Percentiles rank a stretch among this genome's conserved stretches.
These are phyloP conservation scores for Schizosaccharomyces osmophilus DNA, from an alignment of 805 yeast species.

Conservation along the genomic window DNA sequence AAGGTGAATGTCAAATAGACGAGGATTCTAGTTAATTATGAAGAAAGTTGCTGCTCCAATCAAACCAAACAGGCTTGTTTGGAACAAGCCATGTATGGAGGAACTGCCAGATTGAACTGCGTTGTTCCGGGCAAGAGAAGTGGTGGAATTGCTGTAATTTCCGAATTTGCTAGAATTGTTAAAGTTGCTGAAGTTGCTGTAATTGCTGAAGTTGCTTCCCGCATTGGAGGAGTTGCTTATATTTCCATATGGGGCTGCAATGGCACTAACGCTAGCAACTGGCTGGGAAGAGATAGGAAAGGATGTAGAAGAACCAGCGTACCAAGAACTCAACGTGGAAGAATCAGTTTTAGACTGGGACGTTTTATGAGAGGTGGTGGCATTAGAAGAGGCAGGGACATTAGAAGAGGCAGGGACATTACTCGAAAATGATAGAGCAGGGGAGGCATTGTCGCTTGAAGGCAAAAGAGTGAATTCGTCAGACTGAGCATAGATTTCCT, in stretches of 20 bases:
- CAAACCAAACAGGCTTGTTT: too few species aligned
- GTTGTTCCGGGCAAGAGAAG: neutral
- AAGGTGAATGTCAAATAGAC: too few species aligned
- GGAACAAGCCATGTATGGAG: too few species aligned
- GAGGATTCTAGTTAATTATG: too few species aligned
- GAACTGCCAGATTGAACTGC: neutral
- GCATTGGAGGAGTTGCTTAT: neutral
- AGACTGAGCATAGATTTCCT: conserved; percentile 1
- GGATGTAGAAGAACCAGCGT: neutral
- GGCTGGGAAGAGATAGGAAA: neutral
- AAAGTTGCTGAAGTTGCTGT: too few species aligned
- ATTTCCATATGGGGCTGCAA: neutral
- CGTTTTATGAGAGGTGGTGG: neutral
- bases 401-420: neutral
- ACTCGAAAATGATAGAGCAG: neutral
- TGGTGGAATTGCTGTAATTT: too few species aligned
- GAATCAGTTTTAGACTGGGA: neutral
- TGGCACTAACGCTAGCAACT: neutral
- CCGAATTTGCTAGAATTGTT: too few species aligned
- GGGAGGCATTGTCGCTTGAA: neutral
- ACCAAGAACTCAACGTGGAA: neutral
- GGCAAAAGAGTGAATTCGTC: neutral
- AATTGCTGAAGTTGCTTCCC: neutral
- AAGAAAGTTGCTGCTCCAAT: too few species aligned
- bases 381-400: neutral